Evolutionary conservation across 306 rosid species (phyloP).

Genomic region (Glycine latifolia): DNA sequence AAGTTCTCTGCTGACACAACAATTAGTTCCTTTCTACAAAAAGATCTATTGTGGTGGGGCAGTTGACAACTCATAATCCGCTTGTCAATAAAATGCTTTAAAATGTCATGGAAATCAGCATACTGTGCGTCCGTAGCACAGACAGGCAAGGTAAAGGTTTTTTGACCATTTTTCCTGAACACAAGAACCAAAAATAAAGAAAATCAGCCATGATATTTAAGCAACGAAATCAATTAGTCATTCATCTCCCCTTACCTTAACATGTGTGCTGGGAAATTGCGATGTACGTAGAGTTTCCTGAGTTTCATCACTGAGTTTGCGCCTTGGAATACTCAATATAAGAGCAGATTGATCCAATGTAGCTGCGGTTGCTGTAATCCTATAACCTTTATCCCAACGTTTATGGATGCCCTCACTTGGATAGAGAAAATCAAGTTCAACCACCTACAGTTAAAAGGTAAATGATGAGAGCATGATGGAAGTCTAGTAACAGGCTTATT

Average conservation of each 20-base stretch:
- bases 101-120: conserved; percentile 53
- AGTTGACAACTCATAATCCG: conserved; percentile 33
- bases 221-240: neutral
- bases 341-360: conserved; percentile 97
- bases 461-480: neutral
- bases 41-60: conserved; percentile 21
- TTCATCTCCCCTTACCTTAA: conserved; percentile 66
- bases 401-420: conserved; percentile 98
- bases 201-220: conserved; percentile 19
- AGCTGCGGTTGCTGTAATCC: conserved; percentile 95
- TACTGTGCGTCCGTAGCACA: conserved; percentile 93
- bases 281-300: conserved; percentile 97
- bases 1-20: conserved; percentile 34
- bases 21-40: conserved; percentile 16
- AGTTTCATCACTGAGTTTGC: conserved; percentile 88
- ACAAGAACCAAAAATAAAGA: conserved; percentile 31
- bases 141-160: conserved; percentile 82
- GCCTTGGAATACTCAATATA: conserved; percentile 87
- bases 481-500: neutral
- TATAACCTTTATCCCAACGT: conserved; percentile 91
- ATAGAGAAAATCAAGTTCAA: conserved; percentile 96
- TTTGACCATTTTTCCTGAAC: conserved; percentile 95
- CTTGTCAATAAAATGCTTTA: conserved; percentile 40
- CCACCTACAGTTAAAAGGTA: conserved; percentile 61
- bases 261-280: conserved; percentile 95